phyloP scores from a whole-genome alignment of 176 grass and related monocot genomes.

The Oryza rufipogon region DNA sequence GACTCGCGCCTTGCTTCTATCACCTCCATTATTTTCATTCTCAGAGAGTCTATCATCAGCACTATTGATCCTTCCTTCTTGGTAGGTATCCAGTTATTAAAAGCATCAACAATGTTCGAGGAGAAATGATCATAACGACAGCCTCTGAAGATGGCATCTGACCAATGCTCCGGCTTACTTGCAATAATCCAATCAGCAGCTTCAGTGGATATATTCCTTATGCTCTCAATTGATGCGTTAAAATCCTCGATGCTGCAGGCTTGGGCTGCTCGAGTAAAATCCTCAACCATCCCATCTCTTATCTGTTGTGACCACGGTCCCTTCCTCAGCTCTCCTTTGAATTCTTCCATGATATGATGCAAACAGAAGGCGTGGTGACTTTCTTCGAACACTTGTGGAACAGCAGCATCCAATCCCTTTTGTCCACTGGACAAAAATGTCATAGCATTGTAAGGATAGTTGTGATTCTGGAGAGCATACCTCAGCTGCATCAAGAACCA shows the following conservation, averaged over 20 bases:
- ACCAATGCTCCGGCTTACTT: conserved; percentile 95
- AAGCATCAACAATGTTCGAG: conserved; percentile 79
- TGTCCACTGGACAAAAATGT: conserved; percentile 89
- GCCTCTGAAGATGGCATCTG: conserved; percentile 87
- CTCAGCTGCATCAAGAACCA: conserved; percentile 96
- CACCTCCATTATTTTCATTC: conserved; percentile 70
- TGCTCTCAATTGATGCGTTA: conserved; percentile 82
- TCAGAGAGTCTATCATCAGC: conserved; percentile 76
- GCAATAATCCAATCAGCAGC: conserved; percentile 89
- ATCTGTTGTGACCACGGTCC: conserved; percentile 85
- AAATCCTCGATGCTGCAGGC: conserved; percentile 88
- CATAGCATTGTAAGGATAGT: conserved; percentile 49
- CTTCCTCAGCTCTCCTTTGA: conserved; percentile 82
- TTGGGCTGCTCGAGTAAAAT: conserved; percentile 93
- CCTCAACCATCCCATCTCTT: conserved; percentile 78
- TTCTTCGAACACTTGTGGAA: conserved; percentile 87
- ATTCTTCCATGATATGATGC: conserved; percentile 90
- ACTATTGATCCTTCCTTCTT: conserved; percentile 87
- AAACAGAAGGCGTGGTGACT: conserved; percentile 82
- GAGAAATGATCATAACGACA: conserved; percentile 95
- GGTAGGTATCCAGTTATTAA: conserved; percentile 94
- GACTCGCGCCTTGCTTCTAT: conserved; percentile 73
- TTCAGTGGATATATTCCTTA: conserved; percentile 85
- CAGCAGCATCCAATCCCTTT: conserved; percentile 83
- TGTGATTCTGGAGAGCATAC: conserved; percentile 67